A percentile compares a stretch with the other conserved stretches of the same genome.
phyloP scores from a whole-genome alignment of 805 yeast genomes.

The Ogataea sp. region DNA sequence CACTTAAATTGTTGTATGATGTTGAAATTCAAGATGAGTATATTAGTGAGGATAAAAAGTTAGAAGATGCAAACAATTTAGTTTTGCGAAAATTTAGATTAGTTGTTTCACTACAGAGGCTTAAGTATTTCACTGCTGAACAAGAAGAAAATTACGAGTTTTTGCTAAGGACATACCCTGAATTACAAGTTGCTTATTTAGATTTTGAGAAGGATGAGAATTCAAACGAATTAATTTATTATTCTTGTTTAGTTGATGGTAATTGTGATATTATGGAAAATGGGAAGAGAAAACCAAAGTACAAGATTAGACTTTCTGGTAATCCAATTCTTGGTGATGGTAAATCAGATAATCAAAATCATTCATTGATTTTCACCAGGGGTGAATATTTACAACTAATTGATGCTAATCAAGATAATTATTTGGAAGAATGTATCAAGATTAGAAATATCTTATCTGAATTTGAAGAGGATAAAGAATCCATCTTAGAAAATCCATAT shows the following conservation, averaged over 20 bases:
- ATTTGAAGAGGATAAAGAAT: constrained; percentile 46
- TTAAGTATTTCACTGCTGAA: constrained; percentile 43
- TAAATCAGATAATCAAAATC: constrained; percentile 77
- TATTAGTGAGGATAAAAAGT: constrained; percentile 13
- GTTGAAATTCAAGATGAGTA: constrained; percentile 36
- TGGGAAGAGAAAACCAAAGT: constrained; percentile 55
- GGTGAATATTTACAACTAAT: constrained; percentile 77
- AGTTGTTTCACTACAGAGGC: constrained; percentile 58
- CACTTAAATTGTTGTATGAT: constrained; percentile 57
- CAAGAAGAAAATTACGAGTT: constrained; percentile 54
- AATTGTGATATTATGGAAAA: constrained; percentile 50
- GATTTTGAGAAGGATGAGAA: constrained; percentile 42
- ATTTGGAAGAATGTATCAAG: constrained; percentile 74
- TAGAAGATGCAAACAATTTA: constrained; percentile 37
- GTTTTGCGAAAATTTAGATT: constrained; percentile 57
- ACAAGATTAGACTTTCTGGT: constrained; percentile 61
- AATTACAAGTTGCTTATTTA: constrained; percentile 53
- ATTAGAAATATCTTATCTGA: constrained; percentile 69
- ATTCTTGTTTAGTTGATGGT: constrained; percentile 66
- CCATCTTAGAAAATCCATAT: constrained; percentile 19
- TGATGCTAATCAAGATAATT: constrained; percentile 82
- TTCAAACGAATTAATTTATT: constrained; percentile 38
- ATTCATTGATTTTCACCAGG: constrained; percentile 62
- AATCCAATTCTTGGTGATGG: constrained; percentile 83
- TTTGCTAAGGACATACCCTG: constrained; percentile 58